Evolutionary conservation across 768 basidiomycete species (phyloP), one percentile per base, ranked within the genome.

Genomic region (Tulasnella sp.): DNA sequence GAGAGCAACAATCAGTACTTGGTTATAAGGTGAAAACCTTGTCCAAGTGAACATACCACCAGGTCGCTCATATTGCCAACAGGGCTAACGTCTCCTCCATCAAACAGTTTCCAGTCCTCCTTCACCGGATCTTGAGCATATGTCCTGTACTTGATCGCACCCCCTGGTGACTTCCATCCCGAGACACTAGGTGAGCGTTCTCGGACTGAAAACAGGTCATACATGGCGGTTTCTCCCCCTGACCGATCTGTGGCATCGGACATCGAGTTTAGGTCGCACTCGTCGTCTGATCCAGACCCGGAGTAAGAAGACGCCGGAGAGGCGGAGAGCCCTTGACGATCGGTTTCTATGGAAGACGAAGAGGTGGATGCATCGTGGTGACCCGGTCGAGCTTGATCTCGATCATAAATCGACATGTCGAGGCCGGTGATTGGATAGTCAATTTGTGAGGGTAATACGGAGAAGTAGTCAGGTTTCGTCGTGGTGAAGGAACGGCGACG

Each of bases 71-170:
- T 19, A 45, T 56, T 26, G 9, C 44, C 44, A 45, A 56, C 55
- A 24, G 27, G 38, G 27, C 43, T 45, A 30, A 56, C 55, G 26
- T 21, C 45, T 23, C 27, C 55, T 15, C 34, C 55, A 43, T 56
- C 55, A n/a, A 56, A 56, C 43, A 44, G 41, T 15, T 23, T 43
- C 55, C 55, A 56, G 42, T 41, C 54, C 21, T 56, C 41, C 26
- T 5, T 19, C 10, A 48, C 42, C 3, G 55, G 55, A 32, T 56
- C 55, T 43, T 56, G 41, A 10, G 55, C 55, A 43, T 23, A 56
- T 19, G 43, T 43, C 27, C 55, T 21, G 23, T 56, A 56, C 30
- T 30, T 56, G 41, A 17, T 27, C 42, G 21, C 45, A 48, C 42
- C 52, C 32, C 21, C 30, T n/a, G 5, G 27, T 7, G 19, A 7